Base-by-base conservation (phyloP, 345 rosid genomes). In the Noccaea bulbosa region DNA sequence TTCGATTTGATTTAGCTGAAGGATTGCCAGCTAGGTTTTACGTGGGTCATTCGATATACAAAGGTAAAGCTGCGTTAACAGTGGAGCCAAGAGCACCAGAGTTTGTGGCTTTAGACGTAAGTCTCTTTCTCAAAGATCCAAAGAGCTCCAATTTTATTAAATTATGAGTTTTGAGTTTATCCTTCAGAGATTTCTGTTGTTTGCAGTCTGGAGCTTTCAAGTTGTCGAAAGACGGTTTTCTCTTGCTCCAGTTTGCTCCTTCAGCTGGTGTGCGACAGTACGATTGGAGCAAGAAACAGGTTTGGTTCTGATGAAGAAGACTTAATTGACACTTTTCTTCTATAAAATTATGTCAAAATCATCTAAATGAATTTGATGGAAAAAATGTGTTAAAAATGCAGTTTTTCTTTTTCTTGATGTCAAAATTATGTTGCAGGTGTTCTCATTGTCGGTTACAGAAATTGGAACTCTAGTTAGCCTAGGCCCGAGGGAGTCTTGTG, bases 251-350 rank as follows among this genome's bases (percentile, higher is more conserved):
- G 74, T 94, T 94, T 71, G 97, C 99, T 8, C 99, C 97, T 60
- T 83, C 97, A 0, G 83, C 86, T 1, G 88, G 89, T 69, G 80
- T 80, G 8, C 86, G 97, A 8, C 85, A 81, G 17, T 94, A 94
- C 70, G 99, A 94, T 78, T 94, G 97, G 99, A 83, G 84, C 70
- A 83, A 77, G 76, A 94, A 94, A 86, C 99, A 91, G 97, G 98
- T 76, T 34, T 48, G 41, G n/a, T 45, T 34, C 4, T 51, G 37
- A 32, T 62, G 22, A 20, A 20, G 22, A 1, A 20, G 22, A 20
- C 22, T 20, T 1, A 20, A 20, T 20, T 20, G 22, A 20, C 22
- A 20, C 2, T 20, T 20, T 20, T 20, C 22, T 20, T 20, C 1
- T 20, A 20, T 20, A 20, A 20, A 20, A 20, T 20, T 20, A 20